A percentile compares a stretch with the other conserved stretches of the same genome.
Conservation (phyloP, 2,329 filamentous ascomycete genomes). For the Lachnellula subtilissima region DNA sequence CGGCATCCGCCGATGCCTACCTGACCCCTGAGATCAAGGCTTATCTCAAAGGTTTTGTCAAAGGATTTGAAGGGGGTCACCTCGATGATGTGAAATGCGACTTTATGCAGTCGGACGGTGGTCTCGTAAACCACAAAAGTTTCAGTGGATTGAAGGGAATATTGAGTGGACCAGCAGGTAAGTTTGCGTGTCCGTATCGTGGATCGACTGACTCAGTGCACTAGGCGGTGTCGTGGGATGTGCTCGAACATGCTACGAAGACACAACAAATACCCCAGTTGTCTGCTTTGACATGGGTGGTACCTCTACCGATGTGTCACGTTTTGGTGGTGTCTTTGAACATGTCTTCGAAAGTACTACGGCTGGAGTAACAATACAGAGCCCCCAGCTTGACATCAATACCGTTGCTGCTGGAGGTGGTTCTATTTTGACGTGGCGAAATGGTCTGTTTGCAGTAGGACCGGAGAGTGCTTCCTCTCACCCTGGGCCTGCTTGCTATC, state of each 20-base stretch:
- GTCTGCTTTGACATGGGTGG: constrained; percentile 63
- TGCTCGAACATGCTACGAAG: constrained; percentile 59
- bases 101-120: constrained; percentile 54
- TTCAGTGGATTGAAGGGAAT: constrained; percentile 61
- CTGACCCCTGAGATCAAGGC: constrained; percentile 62
- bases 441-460: constrained; percentile 65
- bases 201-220: too few species aligned
- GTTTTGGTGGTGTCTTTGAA: constrained; percentile 61
- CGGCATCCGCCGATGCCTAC: constrained; percentile 64
- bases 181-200: too few species aligned
- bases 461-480: constrained; percentile 65
- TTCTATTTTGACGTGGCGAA: constrained; percentile 57
- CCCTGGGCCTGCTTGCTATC: constrained; percentile 83
- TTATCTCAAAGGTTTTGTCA: constrained; percentile 62
- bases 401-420: constrained; percentile 44
- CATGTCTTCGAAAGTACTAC: constrained; percentile 74
- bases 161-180: constrained; percentile 59
- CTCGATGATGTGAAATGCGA: too few species aligned
- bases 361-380: constrained; percentile 71
- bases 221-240: constrained; percentile 58
- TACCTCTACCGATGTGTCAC: constrained; percentile 60
- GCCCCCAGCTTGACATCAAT: constrained; percentile 75
- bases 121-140: constrained; percentile 42
- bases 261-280: constrained; percentile 56
- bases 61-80: constrained; percentile 54